Percentiles rank a stretch among this genome's conserved stretches.
Conservation (phyloP, 2,329 filamentous ascomycete genomes). For the Trichoderma gracile region DNA sequence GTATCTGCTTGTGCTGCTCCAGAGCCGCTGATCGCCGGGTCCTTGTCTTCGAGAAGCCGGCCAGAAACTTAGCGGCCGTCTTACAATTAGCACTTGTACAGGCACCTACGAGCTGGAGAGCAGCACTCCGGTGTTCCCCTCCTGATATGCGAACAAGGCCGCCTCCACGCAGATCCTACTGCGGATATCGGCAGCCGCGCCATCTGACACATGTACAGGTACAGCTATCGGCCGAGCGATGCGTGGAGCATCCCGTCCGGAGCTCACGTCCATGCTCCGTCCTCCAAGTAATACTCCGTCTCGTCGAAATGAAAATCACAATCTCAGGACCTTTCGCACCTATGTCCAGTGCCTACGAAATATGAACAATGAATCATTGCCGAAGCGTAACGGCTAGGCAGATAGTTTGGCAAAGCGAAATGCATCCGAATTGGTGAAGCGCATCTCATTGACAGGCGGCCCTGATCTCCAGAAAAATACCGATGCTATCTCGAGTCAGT, state of each 20-base stretch:
- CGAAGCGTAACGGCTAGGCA: background rate
- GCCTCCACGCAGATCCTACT: slow-evolving; percentile 8
- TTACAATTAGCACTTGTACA: background rate
- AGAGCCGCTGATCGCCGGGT: slow-evolving; percentile 1
- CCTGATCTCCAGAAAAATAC: background rate
- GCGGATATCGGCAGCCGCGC: slow-evolving; percentile 13
- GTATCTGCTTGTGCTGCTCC: slow-evolving; percentile 7
- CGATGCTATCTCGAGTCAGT: slow-evolving; percentile 12
- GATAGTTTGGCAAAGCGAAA: background rate
- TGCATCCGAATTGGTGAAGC: background rate
- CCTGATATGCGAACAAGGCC: background rate
- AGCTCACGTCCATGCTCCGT: background rate
- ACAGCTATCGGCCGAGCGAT: slow-evolving; percentile 16
- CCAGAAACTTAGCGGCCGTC: slow-evolving; percentile 5
- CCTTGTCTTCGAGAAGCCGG: slow-evolving; percentile 19
- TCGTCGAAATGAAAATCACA: background rate
- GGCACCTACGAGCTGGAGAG: background rate
- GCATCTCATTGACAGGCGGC: slow-evolving; percentile 1
- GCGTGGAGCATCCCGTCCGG: slow-evolving; percentile 7
- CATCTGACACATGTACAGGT: slow-evolving; percentile 3
- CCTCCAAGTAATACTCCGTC: background rate
- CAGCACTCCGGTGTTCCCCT: background rate
- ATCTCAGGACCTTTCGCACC: background rate
- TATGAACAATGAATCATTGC: background rate
- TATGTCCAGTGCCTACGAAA: background rate